Percentiles rank a stretch among this genome's conserved stretches.
Conservation (phyloP, 1,284 basidiomycete genomes). For the Rhodotorula mucilaginosa region DNA sequence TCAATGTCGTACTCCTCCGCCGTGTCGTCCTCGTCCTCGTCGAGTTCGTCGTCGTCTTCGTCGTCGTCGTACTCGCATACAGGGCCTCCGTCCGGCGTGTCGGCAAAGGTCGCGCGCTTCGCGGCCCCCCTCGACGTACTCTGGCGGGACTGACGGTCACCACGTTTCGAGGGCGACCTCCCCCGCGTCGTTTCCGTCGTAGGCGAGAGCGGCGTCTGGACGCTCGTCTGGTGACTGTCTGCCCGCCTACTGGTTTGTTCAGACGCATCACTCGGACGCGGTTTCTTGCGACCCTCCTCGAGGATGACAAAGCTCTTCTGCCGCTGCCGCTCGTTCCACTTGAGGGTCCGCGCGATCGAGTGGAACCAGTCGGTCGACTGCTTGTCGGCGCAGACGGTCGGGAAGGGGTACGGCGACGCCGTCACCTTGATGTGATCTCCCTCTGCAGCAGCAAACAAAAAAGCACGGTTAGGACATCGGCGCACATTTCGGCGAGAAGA, state of each 20-base stretch:
- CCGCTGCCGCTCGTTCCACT: slow-evolving; percentile 93
- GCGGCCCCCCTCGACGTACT: not conserved
- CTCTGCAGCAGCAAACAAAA: slow-evolving; percentile 57
- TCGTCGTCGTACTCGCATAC: slow-evolving; percentile 13
- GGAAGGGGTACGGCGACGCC: slow-evolving; percentile 97
- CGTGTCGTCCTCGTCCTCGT: slow-evolving; percentile 26
- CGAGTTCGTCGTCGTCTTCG: slow-evolving; percentile 27
- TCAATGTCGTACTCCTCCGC: slow-evolving; percentile 36
- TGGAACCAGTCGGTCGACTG: slow-evolving; percentile 99
- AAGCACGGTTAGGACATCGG: not conserved
- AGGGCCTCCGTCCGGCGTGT: not conserved
- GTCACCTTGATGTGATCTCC: slow-evolving; percentile 99
- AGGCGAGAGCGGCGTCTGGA: not conserved
- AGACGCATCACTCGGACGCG: not conserved
- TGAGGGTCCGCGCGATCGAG: slow-evolving; percentile 88
- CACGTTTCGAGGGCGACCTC: too few relatives aligned
- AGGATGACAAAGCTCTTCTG: slow-evolving; percentile 98
- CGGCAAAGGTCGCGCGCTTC: slow-evolving; percentile 22
- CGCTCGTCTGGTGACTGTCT: too few relatives aligned
- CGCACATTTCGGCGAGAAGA: not conserved
- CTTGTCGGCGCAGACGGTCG: slow-evolving; percentile 95
- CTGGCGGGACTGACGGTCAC: not conserved
- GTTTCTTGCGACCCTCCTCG: slow-evolving; percentile 32
- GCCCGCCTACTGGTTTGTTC: too few relatives aligned
- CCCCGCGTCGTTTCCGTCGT: not conserved